phyloP scores from a whole-genome alignment of 2,329 filamentous ascomycete genomes.

The Sclerotinia borealis region DNA sequence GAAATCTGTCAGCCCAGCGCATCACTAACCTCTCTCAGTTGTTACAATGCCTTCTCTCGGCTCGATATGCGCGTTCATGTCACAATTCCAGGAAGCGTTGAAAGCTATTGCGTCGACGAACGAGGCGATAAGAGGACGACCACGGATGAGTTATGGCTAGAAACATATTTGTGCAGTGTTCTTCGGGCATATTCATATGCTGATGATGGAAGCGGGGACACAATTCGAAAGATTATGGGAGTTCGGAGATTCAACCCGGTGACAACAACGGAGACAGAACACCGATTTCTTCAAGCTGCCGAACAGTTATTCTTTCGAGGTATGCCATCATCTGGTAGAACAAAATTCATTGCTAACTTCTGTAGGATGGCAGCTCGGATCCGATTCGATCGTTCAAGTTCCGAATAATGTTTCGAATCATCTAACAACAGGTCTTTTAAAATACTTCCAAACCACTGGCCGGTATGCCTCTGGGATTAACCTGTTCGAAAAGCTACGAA shows the following conservation, averaged over 20 bases:
- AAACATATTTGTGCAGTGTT: conserved; percentile 95
- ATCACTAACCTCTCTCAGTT: conserved; percentile 44
- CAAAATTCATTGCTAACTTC: conserved; percentile 16
- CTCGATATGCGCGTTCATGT: conserved; percentile 98
- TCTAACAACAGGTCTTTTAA: conserved; percentile 83
- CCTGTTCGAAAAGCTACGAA: conserved; percentile 90
- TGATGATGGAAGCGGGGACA: conserved; percentile 88
- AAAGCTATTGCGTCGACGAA: conserved; percentile 97
- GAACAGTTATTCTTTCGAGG: conserved; percentile 94
- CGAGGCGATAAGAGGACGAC: conserved; percentile 90
- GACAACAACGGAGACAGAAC: conserved; percentile 96
- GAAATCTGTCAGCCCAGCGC: neutral
- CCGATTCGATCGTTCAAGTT: conserved; percentile 94
- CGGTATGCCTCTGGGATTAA: conserved; percentile 95
- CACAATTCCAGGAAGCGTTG: conserved; percentile 90
- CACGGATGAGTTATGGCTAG: conserved; percentile 91
- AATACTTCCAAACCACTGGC: conserved; percentile 93
- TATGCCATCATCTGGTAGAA: conserved; percentile 31
- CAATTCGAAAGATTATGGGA: conserved; percentile 95
- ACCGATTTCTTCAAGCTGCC: conserved; percentile 89
- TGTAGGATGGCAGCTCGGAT: conserved; percentile 86
- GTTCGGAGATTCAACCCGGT: conserved; percentile 95
- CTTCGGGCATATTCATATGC: conserved; percentile 93
- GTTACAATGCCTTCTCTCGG: conserved; percentile 98
- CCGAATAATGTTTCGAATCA: conserved; percentile 96